phyloP scores from a whole-genome alignment of 768 basidiomycete species.

The Trametes coccinea region DNA sequence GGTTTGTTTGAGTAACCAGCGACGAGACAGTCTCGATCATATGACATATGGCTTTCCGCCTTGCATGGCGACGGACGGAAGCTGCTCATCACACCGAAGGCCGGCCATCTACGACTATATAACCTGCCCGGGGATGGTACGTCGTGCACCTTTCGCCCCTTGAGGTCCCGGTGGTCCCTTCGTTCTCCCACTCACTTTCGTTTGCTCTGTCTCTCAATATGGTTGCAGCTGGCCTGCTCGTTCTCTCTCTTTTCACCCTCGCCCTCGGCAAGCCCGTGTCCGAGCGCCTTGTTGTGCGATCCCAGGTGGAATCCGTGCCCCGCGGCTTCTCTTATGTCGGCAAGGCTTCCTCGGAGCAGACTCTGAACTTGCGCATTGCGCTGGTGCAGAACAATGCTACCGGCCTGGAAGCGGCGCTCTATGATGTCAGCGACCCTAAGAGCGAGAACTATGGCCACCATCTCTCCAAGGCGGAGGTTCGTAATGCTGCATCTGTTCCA shows the following conservation, averaged over 20 bases:
- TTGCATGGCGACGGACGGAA: constrained; percentile 18
- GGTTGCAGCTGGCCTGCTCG: constrained; percentile 24
- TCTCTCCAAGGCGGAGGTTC: constrained; percentile 23
- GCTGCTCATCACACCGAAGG: not conserved
- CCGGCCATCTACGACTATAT: not conserved
- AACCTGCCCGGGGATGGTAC: not conserved
- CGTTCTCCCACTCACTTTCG: constrained; percentile 18
- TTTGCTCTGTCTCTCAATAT: constrained; percentile 13
- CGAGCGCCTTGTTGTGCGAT: constrained; percentile 29
- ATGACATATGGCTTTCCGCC: constrained; percentile 15
- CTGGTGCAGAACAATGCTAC: constrained; percentile 38
- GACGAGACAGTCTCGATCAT: constrained; percentile 13
- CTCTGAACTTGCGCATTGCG: constrained; percentile 40
- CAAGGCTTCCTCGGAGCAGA: constrained; percentile 30
- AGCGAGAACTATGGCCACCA: constrained; percentile 37
- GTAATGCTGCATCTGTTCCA: constrained; percentile 18
- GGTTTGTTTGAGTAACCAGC: constrained; percentile 11
- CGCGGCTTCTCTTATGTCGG: constrained; percentile 32
- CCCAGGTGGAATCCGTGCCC: constrained; percentile 29
- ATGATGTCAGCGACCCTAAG: constrained; percentile 40
- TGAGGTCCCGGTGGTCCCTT: constrained; percentile 23
- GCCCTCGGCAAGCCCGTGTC: constrained; percentile 25
- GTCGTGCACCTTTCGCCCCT: constrained; percentile 12
- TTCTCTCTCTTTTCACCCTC: constrained; percentile 27
- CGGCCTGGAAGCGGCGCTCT: constrained; percentile 39